Evolutionary conservation across 257 asterid species (phyloP).

Genomic region (Phtheirospermum japonicum): DNA sequence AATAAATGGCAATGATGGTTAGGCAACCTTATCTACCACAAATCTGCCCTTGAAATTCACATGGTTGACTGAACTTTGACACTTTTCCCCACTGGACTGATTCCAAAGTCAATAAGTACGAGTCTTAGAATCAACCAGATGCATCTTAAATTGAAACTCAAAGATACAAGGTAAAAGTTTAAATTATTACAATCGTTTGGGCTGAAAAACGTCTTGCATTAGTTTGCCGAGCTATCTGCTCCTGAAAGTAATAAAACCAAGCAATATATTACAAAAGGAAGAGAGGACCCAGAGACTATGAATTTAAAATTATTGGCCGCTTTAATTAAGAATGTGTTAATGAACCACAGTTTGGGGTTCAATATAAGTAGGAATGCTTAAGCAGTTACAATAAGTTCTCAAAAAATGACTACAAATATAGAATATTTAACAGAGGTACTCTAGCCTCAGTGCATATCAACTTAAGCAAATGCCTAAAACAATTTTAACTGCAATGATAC

Average conservation of each 20-base stretch:
- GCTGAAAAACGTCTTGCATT: conserved; percentile 20
- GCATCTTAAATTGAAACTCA: conserved; percentile 16
- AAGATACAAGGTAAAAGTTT: conserved; percentile 10
- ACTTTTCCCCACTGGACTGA: conserved; percentile 29
- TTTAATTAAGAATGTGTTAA: conserved; percentile 17
- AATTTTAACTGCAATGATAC: background rate
- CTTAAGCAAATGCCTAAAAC: background rate
- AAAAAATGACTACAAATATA: conserved; percentile 19
- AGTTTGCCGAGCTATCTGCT: conserved; percentile 23
- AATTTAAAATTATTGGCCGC: conserved; percentile 7
- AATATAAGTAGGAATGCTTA: too few relatives aligned
- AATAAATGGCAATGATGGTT: conserved; percentile 18
- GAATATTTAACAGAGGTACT: background rate
- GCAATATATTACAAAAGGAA: conserved; percentile 1
- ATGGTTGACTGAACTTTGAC: conserved; percentile 10
- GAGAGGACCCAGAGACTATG: conserved; percentile 10
- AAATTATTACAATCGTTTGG: conserved; percentile 27
- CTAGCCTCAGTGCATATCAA: conserved; percentile 9
- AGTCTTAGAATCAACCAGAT: conserved; percentile 21
- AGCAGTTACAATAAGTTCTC: conserved; percentile 5
- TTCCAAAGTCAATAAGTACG: conserved; percentile 22
- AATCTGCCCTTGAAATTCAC: conserved; percentile 19
- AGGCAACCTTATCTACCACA: conserved; percentile 47
- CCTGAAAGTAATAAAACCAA: background rate
- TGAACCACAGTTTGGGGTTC: conserved; percentile 2